Conservation (phyloP, 179 eudicot genomes). For the Dionaea muscipula region DNA sequence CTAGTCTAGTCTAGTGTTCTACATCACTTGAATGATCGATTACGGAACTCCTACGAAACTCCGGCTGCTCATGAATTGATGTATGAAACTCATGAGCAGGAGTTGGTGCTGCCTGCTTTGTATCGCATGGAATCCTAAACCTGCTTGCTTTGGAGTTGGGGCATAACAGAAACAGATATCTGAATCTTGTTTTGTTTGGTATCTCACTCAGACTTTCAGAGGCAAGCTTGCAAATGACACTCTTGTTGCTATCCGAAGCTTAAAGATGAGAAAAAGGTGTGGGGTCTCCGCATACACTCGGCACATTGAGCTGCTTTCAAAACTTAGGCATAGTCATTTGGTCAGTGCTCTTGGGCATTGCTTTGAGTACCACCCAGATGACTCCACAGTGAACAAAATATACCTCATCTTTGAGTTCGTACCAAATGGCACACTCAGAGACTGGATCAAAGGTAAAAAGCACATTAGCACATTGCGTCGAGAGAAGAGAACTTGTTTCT, state of each 20-base stretch:
- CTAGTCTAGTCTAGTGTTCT: too few species aligned
- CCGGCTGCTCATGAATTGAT: too few species aligned
- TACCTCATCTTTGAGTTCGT: constrained; percentile 30
- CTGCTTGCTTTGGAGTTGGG: too few species aligned
- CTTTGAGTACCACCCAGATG: constrained; percentile 32
- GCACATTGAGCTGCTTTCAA: constrained; percentile 32
- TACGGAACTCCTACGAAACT: too few species aligned
- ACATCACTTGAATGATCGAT: too few species aligned
- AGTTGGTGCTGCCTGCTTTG: too few species aligned
- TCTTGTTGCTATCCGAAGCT: constrained; percentile 26
- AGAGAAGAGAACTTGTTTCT: too few species aligned
- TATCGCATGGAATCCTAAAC: too few species aligned
- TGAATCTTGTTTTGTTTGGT: background rate
- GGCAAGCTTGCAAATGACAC: constrained; percentile 22
- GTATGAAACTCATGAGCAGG: too few species aligned
- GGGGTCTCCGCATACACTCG: constrained; percentile 33
- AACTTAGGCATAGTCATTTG: constrained; percentile 32
- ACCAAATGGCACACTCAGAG: constrained; percentile 56
- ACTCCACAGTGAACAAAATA: constrained; percentile 25
- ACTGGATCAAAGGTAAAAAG: constrained; percentile 48
- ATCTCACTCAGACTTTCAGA: constrained; percentile 26
- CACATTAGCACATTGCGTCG: background rate
- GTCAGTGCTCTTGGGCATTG: constrained; percentile 41
- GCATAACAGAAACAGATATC: too few species aligned
- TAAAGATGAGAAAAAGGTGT: constrained; percentile 29